Conservation (phyloP, 495 filamentous ascomycete species). For the Penicillium cinerascens region DNA sequence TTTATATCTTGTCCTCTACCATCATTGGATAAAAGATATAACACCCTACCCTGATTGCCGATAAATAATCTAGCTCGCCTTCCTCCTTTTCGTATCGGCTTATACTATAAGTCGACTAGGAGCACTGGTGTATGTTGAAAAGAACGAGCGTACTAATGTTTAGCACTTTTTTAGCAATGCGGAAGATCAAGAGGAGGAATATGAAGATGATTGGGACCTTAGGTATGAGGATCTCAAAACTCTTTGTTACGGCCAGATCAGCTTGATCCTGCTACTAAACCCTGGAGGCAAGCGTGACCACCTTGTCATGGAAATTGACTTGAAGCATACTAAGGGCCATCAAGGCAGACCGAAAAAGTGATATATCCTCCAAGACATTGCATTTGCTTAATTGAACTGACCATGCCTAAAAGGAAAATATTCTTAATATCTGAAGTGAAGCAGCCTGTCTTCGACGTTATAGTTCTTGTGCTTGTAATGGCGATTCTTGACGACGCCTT, state of each 20-base stretch:
- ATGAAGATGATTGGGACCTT: slow-evolving; percentile 3
- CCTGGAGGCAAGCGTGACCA: slow-evolving; percentile 9
- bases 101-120: slow-evolving; percentile 10
- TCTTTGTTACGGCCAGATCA: slow-evolving; percentile 16
- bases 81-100: slow-evolving; percentile 10
- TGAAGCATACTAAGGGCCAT: slow-evolving; percentile 13
- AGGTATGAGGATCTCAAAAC: slow-evolving; percentile 11
- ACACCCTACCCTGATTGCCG: slow-evolving; percentile 9
- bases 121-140: slow-evolving; percentile 7
- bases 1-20: slow-evolving; percentile 12
- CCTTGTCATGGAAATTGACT: slow-evolving; percentile 10
- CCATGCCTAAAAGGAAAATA: slow-evolving; percentile 8
- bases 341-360: slow-evolving; percentile 5
- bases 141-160: slow-evolving; percentile 4
- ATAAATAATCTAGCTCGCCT: slow-evolving; percentile 11
- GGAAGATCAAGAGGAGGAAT: background rate
- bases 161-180: slow-evolving; percentile 1
- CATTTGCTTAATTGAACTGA: background rate
- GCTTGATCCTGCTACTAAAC: slow-evolving; percentile 12
- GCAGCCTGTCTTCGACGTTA: slow-evolving; percentile 9
- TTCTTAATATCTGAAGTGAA: slow-evolving; percentile 13
- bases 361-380: background rate
- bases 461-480: slow-evolving; percentile 12
- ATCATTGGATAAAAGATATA: slow-evolving; percentile 10
- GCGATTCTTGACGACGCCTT: slow-evolving; percentile 7